Conservation (phyloP, 225 moss, liverwort and hornwort genomes). For the Takakia lepidozioides region DNA sequence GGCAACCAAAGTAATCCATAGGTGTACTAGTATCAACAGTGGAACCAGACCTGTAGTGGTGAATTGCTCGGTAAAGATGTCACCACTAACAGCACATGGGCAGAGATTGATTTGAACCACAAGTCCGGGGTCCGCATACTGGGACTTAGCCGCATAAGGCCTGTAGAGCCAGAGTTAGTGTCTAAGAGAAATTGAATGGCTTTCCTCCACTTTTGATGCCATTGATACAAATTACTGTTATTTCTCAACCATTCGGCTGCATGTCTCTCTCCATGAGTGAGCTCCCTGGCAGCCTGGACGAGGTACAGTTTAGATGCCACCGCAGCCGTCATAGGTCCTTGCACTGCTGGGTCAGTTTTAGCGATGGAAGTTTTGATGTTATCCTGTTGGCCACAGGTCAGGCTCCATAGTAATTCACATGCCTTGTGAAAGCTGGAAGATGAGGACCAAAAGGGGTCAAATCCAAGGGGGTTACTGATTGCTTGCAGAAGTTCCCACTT, state of each 20-base stretch:
- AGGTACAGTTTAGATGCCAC: conserved; percentile 41
- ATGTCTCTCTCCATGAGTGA: conserved; percentile 14
- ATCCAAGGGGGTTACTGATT: conserved; percentile 36
- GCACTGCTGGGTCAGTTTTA: conserved; percentile 9
- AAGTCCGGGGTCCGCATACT: conserved; percentile 26
- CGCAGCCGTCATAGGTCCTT: conserved; percentile 23
- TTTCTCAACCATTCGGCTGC: conserved; percentile 23
- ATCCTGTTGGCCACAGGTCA: conserved; percentile 21
- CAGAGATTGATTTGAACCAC: conserved; percentile 34
- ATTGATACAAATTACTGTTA: conserved; percentile 20
- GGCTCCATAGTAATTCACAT: conserved; percentile 14
- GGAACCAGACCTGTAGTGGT: conserved; percentile 42
- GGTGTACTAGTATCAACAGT: no score
- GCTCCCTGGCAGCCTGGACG: conserved; percentile 21
- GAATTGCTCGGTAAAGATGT: conserved; percentile 41
- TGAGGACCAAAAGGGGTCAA: conserved; percentile 53
- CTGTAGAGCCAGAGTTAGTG: conserved; percentile 4
- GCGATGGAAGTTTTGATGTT: conserved; percentile 11
- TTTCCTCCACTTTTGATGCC: conserved; percentile 33
- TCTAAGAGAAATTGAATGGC: conserved; percentile 18
- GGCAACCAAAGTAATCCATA: no score
- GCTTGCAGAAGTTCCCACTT: conserved; percentile 38
- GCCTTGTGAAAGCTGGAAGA: conserved; percentile 18
- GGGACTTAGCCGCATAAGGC: conserved; percentile 20
- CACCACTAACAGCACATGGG: conserved; percentile 39